These are phyloP conservation scores for Trichophyton equinum DNA, from an alignment of 2,329 filamentous ascomycete species.

Conservation along the genomic window DNA sequence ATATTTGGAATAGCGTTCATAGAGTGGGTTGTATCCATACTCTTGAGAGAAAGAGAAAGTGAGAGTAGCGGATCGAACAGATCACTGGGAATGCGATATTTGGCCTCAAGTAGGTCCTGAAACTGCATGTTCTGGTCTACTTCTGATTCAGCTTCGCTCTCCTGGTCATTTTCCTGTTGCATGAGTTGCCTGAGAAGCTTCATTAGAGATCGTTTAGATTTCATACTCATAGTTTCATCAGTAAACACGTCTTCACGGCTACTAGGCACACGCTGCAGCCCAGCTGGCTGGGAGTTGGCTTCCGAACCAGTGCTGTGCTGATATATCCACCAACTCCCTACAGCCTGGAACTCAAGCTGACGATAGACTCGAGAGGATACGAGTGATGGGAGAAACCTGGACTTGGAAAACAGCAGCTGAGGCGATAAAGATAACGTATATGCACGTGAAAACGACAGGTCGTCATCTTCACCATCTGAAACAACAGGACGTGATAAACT, in stretches of 20 bases:
- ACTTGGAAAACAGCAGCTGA: slow-evolving; percentile 74
- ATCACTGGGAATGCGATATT: slow-evolving; percentile 55
- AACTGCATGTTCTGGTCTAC: slow-evolving; percentile 44
- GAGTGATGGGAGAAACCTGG: slow-evolving; percentile 61
- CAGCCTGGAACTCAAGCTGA: slow-evolving; percentile 84
- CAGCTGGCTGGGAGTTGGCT: slow-evolving; percentile 17
- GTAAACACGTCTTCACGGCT: slow-evolving; percentile 86
- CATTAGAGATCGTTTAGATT: slow-evolving; percentile 77
- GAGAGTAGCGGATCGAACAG: slow-evolving; percentile 55
- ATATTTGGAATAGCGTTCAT: slow-evolving; percentile 62
- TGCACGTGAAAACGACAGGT: slow-evolving; percentile 46
- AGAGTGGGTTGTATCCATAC: slow-evolving; percentile 42
- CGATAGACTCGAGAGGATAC: slow-evolving; percentile 82
- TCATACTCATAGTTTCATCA: slow-evolving; percentile 59
- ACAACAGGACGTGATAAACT: slow-evolving; percentile 19
- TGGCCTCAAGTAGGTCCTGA: slow-evolving; percentile 33
- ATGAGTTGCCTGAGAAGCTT: slow-evolving; percentile 84
- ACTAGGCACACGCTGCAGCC: slow-evolving; percentile 63
- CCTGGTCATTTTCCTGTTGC: slow-evolving; percentile 46
- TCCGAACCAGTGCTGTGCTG: slow-evolving; percentile 11
- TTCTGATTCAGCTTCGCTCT: slow-evolving; percentile 36
- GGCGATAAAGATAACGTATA: slow-evolving; percentile 79
- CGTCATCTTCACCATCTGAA: slow-evolving; percentile 12
- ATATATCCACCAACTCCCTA: slow-evolving; percentile 84
- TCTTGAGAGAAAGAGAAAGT: slow-evolving; percentile 59